A percentile compares a stretch with the other conserved stretches of the same genome.
Conservation (phyloP, 192 early-diverging fungal species). For the Coemansia sp. region DNA sequence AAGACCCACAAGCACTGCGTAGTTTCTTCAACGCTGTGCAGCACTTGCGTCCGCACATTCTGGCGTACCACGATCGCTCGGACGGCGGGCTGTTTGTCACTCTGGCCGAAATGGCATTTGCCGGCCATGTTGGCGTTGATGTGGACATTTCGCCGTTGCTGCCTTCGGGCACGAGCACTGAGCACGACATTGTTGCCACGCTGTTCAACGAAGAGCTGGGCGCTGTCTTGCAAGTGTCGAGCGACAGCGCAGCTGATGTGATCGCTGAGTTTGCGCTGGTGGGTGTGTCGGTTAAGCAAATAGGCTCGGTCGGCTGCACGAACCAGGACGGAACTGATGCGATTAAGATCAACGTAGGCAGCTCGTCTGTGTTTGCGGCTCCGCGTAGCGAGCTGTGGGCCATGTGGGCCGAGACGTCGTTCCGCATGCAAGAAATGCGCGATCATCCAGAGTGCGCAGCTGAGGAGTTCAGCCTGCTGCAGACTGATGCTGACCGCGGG, state of each 20-base stretch:
- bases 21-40: constrained; percentile 81
- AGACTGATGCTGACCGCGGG: constrained; percentile 75
- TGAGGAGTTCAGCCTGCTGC: constrained; percentile 76
- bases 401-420: constrained; percentile 89
- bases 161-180: not conserved
- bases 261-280: constrained; percentile 46
- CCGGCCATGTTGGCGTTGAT: constrained; percentile 81
- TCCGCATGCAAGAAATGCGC: constrained; percentile 82
- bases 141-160: constrained; percentile 63
- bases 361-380: constrained; percentile 55
- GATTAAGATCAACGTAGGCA: constrained; percentile 56
- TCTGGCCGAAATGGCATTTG: constrained; percentile 95
- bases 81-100: constrained; percentile 96
- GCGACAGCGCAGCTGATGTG: constrained; percentile 55
- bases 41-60: constrained; percentile 52
- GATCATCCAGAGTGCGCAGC: constrained; percentile 86
- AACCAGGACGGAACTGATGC: constrained; percentile 37
- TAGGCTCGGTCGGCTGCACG: constrained; percentile 49
- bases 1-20: constrained; percentile 65
- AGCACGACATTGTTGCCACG: constrained; percentile 58
- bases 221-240: constrained; percentile 87
- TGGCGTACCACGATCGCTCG: constrained; percentile 98
- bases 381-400: constrained; percentile 72
- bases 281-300: constrained; percentile 61
- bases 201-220: constrained; percentile 98